phyloP scores from a whole-genome alignment of 306 rosid genomes.

The Senna tora region DNA sequence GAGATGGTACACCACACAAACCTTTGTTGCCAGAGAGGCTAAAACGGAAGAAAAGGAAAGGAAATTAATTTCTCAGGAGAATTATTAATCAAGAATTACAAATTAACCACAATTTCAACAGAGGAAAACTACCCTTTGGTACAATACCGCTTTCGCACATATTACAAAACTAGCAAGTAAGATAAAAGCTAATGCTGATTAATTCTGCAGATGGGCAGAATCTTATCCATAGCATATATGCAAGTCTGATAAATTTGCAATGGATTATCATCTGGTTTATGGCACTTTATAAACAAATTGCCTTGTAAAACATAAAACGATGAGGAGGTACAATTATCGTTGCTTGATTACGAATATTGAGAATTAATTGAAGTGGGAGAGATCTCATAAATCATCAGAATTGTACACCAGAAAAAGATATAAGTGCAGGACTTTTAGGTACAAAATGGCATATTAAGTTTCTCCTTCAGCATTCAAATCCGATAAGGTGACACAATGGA shows the following conservation, averaged over 20 bases:
- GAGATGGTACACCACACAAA: conserved; percentile 80
- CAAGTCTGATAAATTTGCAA: conserved; percentile 27
- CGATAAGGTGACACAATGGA: not conserved
- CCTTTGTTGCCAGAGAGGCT: conserved; percentile 87
- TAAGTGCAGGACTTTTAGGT: not conserved
- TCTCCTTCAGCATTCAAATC: not conserved
- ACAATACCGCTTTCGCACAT: not conserved
- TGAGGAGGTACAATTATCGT: conserved; percentile 1
- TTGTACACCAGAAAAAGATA: conserved; percentile 7
- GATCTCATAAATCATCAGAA: not conserved
- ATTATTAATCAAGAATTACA: not conserved
- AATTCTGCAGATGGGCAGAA: conserved; percentile 7
- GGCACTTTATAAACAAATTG: conserved; percentile 10
- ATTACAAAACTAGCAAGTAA: not conserved
- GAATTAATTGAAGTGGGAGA: not conserved
- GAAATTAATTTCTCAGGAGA: conserved; percentile 14
- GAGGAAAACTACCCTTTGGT: conserved; percentile 3
- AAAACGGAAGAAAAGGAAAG: conserved; percentile 36
- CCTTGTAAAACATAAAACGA: conserved; percentile 14
- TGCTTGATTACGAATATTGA: not conserved
- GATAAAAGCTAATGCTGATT: conserved; percentile 25
- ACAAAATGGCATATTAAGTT: not conserved
- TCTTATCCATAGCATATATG: conserved; percentile 1
- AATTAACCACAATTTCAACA: conserved; percentile 15
- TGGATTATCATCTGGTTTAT: conserved; percentile 20